These are phyloP conservation scores for Phaeophleospora eucalypticola DNA, from an alignment of 2,329 filamentous ascomycete genomes.

Conservation along the genomic window DNA sequence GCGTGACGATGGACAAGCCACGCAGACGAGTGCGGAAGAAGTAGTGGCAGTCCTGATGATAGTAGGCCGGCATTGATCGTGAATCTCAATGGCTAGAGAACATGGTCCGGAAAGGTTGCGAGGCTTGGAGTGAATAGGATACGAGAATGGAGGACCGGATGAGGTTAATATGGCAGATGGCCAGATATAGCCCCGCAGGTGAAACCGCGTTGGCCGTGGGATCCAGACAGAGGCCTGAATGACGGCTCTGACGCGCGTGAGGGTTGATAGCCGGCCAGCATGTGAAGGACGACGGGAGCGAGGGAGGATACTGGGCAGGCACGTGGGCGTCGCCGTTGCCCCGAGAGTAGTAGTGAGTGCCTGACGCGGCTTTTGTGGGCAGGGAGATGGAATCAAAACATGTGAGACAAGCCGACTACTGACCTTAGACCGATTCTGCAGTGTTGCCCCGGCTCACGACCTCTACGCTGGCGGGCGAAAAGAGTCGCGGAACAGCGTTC, in stretches of 20 bases:
- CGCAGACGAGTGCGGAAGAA: constrained; percentile 88
- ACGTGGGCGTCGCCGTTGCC: constrained; percentile 15
- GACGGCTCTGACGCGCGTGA: not conserved
- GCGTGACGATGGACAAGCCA: constrained; percentile 76
- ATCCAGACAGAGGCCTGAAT: not conserved
- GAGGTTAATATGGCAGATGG: not conserved
- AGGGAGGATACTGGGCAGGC: not conserved
- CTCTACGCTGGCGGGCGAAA: not conserved
- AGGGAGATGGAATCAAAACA: not conserved
- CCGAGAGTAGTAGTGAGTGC: no score
- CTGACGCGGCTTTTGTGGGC: not conserved
- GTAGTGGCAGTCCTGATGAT: constrained; percentile 82
- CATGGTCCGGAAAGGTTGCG: constrained; percentile 4
- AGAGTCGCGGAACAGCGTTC: not conserved
- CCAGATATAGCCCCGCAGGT: constrained; percentile 4
- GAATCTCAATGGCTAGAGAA: constrained; percentile 4
- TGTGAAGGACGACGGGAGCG: constrained; percentile 5
- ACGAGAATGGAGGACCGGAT: constrained; percentile 18
- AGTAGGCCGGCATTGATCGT: constrained; percentile 70
- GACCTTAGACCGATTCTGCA: constrained; percentile 12
- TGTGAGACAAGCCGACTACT: constrained; percentile 11
- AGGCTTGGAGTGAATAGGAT: not conserved
- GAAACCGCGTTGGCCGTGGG: not conserved
- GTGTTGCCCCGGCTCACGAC: constrained; percentile 4
- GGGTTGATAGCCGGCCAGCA: constrained; percentile 1